Conservation (phyloP, 345 rosid species). For the Eucalyptus tenuipes region DNA sequence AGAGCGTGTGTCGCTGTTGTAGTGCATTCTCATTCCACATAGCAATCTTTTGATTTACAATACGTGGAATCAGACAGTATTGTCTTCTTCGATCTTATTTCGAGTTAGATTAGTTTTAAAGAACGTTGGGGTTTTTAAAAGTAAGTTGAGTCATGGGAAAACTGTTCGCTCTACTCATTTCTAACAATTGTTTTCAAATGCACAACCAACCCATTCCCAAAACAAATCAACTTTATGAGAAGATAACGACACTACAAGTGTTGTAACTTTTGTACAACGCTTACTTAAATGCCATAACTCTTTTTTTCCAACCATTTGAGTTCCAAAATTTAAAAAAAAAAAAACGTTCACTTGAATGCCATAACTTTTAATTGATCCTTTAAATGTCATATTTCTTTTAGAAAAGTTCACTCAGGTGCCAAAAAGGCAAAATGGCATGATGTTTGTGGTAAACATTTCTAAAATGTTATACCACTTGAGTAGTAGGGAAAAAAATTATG, state of each 20-base stretch:
- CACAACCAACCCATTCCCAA: background rate
- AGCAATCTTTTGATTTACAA: background rate
- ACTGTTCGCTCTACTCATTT: background rate
- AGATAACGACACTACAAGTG: rapidly evolving
- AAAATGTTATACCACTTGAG: background rate
- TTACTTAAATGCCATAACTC: rapidly evolving
- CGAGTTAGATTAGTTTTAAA: background rate
- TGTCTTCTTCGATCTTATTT: background rate
- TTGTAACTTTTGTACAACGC: rapidly evolving
- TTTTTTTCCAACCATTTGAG: background rate
- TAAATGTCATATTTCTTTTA: background rate
- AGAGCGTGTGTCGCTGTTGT: background rate
- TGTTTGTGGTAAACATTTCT: background rate
- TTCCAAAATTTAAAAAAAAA: rapidly evolving
- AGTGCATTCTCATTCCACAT: background rate
- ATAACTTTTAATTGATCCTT: background rate
- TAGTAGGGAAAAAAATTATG: background rate
- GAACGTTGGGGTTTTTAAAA: background rate
- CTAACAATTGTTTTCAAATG: background rate
- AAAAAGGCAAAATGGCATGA: background rate
- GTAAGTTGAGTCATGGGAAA: background rate
- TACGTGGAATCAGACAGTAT: background rate
- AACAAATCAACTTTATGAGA: background rate
- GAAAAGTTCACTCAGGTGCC: background rate
- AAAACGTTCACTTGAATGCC: background rate